These are phyloP conservation scores for Penicillium hesseltinei DNA, from an alignment of 2,329 filamentous ascomycete genomes.

Conservation along the genomic window DNA sequence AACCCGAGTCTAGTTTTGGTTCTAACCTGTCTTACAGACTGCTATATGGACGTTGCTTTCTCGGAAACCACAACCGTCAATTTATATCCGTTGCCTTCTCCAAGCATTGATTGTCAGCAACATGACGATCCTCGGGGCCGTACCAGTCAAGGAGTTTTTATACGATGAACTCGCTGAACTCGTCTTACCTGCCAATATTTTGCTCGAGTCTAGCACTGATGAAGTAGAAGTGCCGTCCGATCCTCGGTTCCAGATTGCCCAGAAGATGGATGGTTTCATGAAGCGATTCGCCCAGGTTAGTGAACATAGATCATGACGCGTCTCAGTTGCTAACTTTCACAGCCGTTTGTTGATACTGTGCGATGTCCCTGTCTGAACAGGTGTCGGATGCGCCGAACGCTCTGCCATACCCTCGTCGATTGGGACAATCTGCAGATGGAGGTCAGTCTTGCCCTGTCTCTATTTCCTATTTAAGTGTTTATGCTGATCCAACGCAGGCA, in stretches of 20 bases:
- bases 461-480: background rate
- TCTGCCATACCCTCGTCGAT: slow-evolving; percentile 77
- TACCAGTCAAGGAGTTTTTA: slow-evolving; percentile 71
- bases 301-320: background rate
- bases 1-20: slow-evolving; percentile 4
- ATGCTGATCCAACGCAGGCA: slow-evolving; percentile 34
- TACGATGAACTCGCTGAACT: slow-evolving; percentile 78
- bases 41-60: slow-evolving; percentile 74
- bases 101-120: slow-evolving; percentile 73
- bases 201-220: slow-evolving; percentile 73
- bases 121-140: slow-evolving; percentile 65
- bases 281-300: slow-evolving; percentile 51
- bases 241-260: slow-evolving; percentile 68
- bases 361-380: slow-evolving; percentile 85
- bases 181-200: slow-evolving; percentile 67
- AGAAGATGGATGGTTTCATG: slow-evolving; percentile 69
- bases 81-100: slow-evolving; percentile 78
- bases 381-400: slow-evolving; percentile 81
- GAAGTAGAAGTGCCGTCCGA: slow-evolving; percentile 72
- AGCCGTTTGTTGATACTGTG: slow-evolving; percentile 80
- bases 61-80: slow-evolving; percentile 75
- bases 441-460: slow-evolving; percentile 40
- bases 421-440: slow-evolving; percentile 84
- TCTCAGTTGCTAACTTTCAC: slow-evolving; percentile 31
- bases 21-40: slow-evolving; percentile 48